Conservation (phyloP, 2,329 filamentous ascomycete species). For the Botryotinia narcissicola region DNA sequence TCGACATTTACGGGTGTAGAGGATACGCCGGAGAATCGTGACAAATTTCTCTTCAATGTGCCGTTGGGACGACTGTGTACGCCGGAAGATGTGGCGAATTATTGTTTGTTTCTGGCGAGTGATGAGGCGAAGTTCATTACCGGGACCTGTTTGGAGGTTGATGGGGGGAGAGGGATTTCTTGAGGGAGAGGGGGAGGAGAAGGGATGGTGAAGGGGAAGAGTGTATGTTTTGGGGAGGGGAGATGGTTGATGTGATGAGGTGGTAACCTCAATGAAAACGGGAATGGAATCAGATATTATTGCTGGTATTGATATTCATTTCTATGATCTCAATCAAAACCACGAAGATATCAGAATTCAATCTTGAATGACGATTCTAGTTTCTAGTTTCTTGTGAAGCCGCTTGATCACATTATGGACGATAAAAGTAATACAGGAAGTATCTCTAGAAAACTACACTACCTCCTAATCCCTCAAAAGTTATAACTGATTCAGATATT, state of each 20-base stretch:
- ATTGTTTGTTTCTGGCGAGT: constrained; percentile 66
- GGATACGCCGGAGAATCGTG: constrained; percentile 60
- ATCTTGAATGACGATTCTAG: not conserved
- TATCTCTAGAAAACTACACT: not conserved
- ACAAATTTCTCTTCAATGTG: constrained; percentile 52
- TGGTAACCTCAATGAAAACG: too few species aligned
- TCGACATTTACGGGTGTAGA: constrained; percentile 56
- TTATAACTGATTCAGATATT: not conserved
- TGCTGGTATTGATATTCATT: not conserved
- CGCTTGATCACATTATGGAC: not conserved
- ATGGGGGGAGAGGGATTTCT: constrained; percentile 48
- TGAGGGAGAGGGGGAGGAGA: constrained; percentile 14
- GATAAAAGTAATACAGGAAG: not conserved
- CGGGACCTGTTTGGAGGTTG: constrained; percentile 66
- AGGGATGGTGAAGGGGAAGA: not conserved
- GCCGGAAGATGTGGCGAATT: constrained; percentile 68
- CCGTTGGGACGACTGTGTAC: constrained; percentile 55
- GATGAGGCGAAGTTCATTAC: constrained; percentile 72
- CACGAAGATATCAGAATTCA: not conserved
- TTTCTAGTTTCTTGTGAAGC: not conserved
- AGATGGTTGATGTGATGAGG: too few species aligned
- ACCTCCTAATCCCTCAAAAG: not conserved
- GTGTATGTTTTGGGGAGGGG: not conserved
- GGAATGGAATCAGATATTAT: not conserved
- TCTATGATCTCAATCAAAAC: not conserved